Base-by-base conservation (phyloP, 345 rosid species). In the Lepidium aucheri region DNA sequence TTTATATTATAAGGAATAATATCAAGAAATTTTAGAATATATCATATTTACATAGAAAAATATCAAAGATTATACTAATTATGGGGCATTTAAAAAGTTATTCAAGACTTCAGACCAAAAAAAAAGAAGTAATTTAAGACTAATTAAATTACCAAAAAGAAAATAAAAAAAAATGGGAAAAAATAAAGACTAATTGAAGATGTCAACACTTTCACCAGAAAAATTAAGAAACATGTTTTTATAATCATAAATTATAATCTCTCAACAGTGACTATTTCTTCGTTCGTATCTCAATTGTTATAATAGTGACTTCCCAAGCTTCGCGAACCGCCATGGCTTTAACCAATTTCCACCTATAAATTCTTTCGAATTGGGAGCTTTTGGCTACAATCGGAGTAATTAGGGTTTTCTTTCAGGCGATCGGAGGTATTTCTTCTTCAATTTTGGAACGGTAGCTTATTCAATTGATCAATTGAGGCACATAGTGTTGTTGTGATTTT, bases 391-490 rank as follows among this genome's bases (percentile, higher is more conserved):
- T 72, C 61, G 26, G 47, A 7, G 32, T 65, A 56, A 47, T 51
- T 64, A 42, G 61, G 72, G 49, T 50, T 65, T 55, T 5, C 20
- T 63, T 38, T 36, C 38, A 0, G 13, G 43, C 49, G 26, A 73
- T 73, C 44, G 17, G 8, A 47, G 70, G 69, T 71, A 61, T 1
- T 24, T 62, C 40, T 60, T 59, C 67, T 18, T 67, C 30, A 15
- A 41, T 60, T 60, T 32, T 7, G 9, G 28, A 15, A 46, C 15
- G 20, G 1, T 17, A 16, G 8, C 59, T 34, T 34, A 39, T 68
- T 28, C 49, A 2, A 36, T 38, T 58, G 34, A 8, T 38, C 8
- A 43, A 45, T 10, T 56, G 13, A 12, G 47, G 3, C 18, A 20
- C 49, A 5, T 0, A 5, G 36, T 9, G 28, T 35, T 45, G 36